phyloP scores from a whole-genome alignment of 768 basidiomycete species.

The Leccinum barrowsii region DNA sequence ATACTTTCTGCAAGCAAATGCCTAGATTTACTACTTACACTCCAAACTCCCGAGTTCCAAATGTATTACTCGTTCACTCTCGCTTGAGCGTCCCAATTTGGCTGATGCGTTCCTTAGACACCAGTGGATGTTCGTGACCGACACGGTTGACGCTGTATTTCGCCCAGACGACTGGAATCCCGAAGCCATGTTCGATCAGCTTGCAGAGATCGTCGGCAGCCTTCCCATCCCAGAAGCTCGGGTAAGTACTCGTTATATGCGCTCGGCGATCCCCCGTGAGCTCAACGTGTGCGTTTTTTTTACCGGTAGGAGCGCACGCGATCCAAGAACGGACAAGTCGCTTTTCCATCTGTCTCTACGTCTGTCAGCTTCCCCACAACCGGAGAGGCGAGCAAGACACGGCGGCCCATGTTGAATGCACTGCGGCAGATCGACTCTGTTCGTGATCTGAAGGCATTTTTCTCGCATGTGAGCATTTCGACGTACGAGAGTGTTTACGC shows the following conservation, averaged over 20 bases:
- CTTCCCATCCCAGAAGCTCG: conserved; percentile 47
- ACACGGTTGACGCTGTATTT: conserved; percentile 94
- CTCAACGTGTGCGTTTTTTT: background rate
- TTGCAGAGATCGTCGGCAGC: conserved; percentile 78
- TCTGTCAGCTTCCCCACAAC: conserved; percentile 27
- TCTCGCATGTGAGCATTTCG: conserved; percentile 82
- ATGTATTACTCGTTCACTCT: conserved; percentile 51
- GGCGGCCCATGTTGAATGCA: conserved; percentile 68
- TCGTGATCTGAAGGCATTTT: conserved; percentile 84
- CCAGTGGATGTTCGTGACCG: conserved; percentile 98
- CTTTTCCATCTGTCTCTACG: conserved; percentile 19
- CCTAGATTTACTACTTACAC: conserved; percentile 83
- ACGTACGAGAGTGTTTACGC: conserved; percentile 91
- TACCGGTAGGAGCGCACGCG: conserved; percentile 25
- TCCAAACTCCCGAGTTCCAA: conserved; percentile 98
- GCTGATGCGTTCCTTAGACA: conserved; percentile 47
- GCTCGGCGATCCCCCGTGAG: background rate
- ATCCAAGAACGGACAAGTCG: conserved; percentile 19
- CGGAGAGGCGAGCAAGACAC: conserved; percentile 47
- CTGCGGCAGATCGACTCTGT: conserved; percentile 80
- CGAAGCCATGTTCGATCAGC: conserved; percentile 85
- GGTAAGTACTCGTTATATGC: conserved; percentile 10
- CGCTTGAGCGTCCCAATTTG: background rate
- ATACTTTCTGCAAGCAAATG: conserved; percentile 92
- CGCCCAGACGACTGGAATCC: conserved; percentile 80